Evolutionary conservation across 805 yeast species (phyloP), one percentile per base, ranked within the genome.

Genomic region (Yarrowia sp.): DNA sequence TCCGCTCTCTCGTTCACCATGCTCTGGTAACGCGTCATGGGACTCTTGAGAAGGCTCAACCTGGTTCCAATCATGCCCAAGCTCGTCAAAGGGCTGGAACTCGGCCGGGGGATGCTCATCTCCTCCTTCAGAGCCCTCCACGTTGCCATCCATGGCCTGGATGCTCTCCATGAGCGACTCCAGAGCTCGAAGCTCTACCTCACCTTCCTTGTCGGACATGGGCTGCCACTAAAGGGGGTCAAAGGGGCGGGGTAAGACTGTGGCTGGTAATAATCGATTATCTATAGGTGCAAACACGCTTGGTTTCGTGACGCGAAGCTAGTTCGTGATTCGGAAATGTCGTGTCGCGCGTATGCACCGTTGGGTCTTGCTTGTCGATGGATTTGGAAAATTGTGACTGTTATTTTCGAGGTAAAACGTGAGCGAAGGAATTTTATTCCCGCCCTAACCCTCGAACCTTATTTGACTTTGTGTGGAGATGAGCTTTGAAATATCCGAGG

Each of bases 321-420:
- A 55, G 61, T 55, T 55, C 61, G 61, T 55, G 61, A 38, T 52
- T 52, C 43, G 20, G 20, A 52, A 52, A 52, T 55, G 55, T 61
- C 55, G 66, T 61, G 53, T 46, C 66, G 66, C 66, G 66, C 66
- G 66, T 61, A 44, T 61, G 66, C 66, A 61, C 66, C 55, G 53
- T 46, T 58, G 64, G 49, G 49, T 43, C 43, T 38, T 43, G 64
- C 40, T 40, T 42, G 50, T 58, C 50, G 64, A 58, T 58, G 64
- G 64, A 58, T 58, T 58, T 58, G 64, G 64, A 58, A 58, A 58
- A 33, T 42, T 58, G 64, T 58, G 64, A 58, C 64, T 58, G 64
- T 58, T 58, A 38, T 38, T 58, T 58, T 58, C 44, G 39, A 33
- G 19, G 50, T 17, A 42, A 58, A 58, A 58, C 64, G 64, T 58